Evolutionary conservation across 2,329 filamentous ascomycete species (phyloP), one percentile per base, ranked within the genome.

Genomic region (Stagonosporopsis rhizophila): DNA sequence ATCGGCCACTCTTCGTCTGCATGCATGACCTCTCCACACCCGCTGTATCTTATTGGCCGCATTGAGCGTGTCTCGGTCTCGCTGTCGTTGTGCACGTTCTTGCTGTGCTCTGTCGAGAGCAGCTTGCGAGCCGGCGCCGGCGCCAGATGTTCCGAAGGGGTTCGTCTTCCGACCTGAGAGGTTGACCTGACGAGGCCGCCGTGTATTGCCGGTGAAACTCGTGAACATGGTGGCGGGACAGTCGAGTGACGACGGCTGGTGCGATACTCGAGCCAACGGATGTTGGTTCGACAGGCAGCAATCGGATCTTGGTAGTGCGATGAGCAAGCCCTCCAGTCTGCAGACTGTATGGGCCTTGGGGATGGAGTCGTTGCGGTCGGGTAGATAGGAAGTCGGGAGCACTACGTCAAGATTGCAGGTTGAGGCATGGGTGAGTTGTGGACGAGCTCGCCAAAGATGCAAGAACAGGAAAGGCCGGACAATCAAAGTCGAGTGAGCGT

Each of bases 171-270:
- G 89, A 60, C 92, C 95, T 64, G 92, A 95, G 59, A 99, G 88
- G 78, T 98, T 97, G 73, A 98, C 92, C 75, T 97, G 93, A 64
- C 95, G 89, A 59, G 89, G 89, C 65, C 91, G 90, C 70, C 91
- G 88, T 68, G 92, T 91, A 77, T 80, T 91, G 67, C 95, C 95
- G 22, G 91, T 95, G 79, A 99, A 99, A 50, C 90, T 92, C 59
- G 90, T 88, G 79, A 95, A 96, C 94, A 97, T 97, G 62, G 63
- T 62, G 59, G 61, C 60, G 57, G 62, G 41, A 44, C n/a, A 44
- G 12, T 50, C 20, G 20, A 38, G n/a, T 17, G 34, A 20, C 6
- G 34, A 20, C 11, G 35, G 15, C 34, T 12, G 22, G 22, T 40
- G 41, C 8, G 39, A 11, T 44, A 32, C 11, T 34, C n/a, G 40